Conservation (phyloP, 495 filamentous ascomycete species). For the Glutinoglossum americanum region DNA sequence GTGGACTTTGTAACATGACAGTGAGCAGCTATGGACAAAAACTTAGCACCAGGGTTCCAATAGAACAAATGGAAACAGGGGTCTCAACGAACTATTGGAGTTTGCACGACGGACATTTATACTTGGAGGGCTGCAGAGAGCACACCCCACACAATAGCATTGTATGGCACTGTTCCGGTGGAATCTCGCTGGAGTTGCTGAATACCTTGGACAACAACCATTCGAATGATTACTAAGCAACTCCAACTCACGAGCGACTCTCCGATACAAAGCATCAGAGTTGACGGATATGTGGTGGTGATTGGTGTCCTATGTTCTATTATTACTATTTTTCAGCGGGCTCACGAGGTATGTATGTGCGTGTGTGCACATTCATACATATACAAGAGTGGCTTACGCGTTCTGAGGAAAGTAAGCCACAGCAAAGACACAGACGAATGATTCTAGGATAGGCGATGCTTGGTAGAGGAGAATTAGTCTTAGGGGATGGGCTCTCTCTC, state of each 20-base stretch:
- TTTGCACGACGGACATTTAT: conserved; percentile 43
- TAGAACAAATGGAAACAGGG: not conserved
- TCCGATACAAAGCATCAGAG: too few relatives aligned
- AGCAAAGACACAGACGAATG: too few relatives aligned
- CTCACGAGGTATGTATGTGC: too few relatives aligned
- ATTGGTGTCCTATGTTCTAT: too few relatives aligned
- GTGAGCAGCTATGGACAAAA: conserved; percentile 37
- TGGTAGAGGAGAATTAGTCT: too few relatives aligned
- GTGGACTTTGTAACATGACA: conserved; percentile 44
- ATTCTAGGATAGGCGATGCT: too few relatives aligned
- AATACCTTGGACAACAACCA: not conserved
- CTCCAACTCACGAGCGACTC: too few relatives aligned
- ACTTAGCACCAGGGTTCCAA: not conserved
- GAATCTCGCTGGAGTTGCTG: not conserved
- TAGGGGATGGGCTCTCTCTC: too few relatives aligned
- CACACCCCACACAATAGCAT: conserved; percentile 33
- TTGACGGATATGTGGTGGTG: too few relatives aligned
- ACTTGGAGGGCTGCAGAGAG: conserved; percentile 31
- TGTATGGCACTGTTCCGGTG: not conserved
- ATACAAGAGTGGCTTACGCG: too few relatives aligned
- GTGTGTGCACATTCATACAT: not conserved
- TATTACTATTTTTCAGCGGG: too few relatives aligned
- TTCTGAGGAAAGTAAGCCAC: too few relatives aligned
- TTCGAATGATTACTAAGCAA: not conserved
- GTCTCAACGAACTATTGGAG: conserved; percentile 31